phyloP scores from a whole-genome alignment of 805 yeast species.

The Candida glaebosa region DNA sequence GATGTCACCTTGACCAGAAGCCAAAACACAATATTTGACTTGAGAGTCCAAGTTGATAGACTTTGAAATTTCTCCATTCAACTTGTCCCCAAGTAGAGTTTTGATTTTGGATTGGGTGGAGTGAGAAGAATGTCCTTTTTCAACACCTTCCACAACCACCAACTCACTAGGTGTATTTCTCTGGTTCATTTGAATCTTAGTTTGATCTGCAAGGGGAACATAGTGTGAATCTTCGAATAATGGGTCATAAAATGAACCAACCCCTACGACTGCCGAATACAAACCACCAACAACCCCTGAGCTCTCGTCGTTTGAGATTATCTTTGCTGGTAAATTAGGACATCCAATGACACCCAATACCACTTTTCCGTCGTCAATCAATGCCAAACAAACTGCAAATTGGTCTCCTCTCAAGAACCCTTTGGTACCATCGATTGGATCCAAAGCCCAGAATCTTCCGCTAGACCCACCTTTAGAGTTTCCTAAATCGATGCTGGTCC shows the following conservation, averaged over 20 bases:
- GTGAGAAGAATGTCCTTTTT: conserved; percentile 91
- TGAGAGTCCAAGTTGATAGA: conserved; percentile 89
- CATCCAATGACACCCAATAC: conserved; percentile 94
- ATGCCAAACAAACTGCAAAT: conserved; percentile 91
- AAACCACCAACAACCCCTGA: conserved; percentile 59
- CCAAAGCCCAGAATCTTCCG: conserved; percentile 95
- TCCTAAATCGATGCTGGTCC: conserved; percentile 73
- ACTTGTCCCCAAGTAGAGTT: conserved; percentile 40
- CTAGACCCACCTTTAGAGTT: conserved; percentile 69
- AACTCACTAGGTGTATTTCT: conserved; percentile 45
- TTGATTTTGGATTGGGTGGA: conserved; percentile 80
- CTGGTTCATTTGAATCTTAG: conserved; percentile 51
- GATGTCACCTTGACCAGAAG: conserved; percentile 89
- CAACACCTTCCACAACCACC: conserved; percentile 89
- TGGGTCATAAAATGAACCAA: conserved; percentile 60
- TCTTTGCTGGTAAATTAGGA: conserved; percentile 73
- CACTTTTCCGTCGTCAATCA: conserved; percentile 81
- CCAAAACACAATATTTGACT: conserved; percentile 89
- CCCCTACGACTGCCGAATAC: conserved; percentile 63
- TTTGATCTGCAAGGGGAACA: conserved; percentile 26
- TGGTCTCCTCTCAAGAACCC: conserved; percentile 96
- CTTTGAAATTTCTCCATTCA: conserved; percentile 53
- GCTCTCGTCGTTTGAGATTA: conserved; percentile 31
- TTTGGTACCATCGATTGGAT: conserved; percentile 96
- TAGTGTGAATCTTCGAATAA: conserved; percentile 36